Conservation (phyloP, 768 basidiomycete species). For the Tulasnella sp. region DNA sequence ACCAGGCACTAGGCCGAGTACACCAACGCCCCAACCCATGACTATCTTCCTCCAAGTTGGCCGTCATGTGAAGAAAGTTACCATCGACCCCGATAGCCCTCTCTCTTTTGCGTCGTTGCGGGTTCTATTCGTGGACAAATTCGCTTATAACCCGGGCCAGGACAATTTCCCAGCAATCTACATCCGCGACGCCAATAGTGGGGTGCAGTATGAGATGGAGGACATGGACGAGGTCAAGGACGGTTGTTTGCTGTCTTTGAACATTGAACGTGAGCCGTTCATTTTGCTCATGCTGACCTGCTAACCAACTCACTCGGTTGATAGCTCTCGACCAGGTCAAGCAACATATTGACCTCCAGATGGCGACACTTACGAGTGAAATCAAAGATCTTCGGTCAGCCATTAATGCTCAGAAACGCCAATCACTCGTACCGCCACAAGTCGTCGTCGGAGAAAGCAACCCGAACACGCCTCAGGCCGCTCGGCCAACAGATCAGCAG, state of each 20-base stretch:
- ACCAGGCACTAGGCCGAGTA: background rate
- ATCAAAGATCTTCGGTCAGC: slow-evolving; percentile 79
- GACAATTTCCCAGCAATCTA: slow-evolving; percentile 96
- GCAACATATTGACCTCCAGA: slow-evolving; percentile 93
- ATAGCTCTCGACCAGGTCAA: slow-evolving; percentile 97
- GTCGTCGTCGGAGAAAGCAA: slow-evolving; percentile 34
- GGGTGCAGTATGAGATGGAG: slow-evolving; percentile 93
- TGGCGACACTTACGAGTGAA: slow-evolving; percentile 77
- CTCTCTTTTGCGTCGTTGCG: slow-evolving; percentile 71
- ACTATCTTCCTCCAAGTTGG: slow-evolving; percentile 87
- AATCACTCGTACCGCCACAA: slow-evolving; percentile 46
- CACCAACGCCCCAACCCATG: slow-evolving; percentile 39
- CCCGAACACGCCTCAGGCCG: slow-evolving; percentile 47
- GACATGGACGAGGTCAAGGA: slow-evolving; percentile 90
- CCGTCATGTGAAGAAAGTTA: slow-evolving; percentile 83
- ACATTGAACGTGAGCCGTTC: slow-evolving; percentile 84
- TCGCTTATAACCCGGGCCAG: slow-evolving; percentile 87
- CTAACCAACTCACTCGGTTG: background rate
- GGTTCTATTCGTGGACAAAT: slow-evolving; percentile 89
- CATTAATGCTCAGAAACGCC: slow-evolving; percentile 54
- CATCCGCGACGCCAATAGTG: slow-evolving; percentile 85
- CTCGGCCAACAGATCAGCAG: slow-evolving; percentile 74
- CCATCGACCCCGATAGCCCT: slow-evolving; percentile 50
- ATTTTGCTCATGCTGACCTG: slow-evolving; percentile 11
- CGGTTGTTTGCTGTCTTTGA: slow-evolving; percentile 81